These are phyloP conservation scores for Phallus indusiatus DNA, from an alignment of 768 basidiomycete genomes.

Conservation along the genomic window DNA sequence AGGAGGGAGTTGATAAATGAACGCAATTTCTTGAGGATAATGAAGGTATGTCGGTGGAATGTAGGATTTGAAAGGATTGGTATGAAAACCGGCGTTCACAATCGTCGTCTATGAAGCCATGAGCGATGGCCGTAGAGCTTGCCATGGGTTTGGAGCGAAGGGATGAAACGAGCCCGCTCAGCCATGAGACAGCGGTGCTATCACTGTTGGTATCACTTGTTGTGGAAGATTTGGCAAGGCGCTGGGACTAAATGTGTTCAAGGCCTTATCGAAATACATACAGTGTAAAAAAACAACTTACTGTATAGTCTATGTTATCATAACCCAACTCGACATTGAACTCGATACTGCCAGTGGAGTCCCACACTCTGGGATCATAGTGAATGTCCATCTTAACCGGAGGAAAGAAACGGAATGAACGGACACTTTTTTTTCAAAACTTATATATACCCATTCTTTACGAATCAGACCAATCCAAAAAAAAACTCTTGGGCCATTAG, in stretches of 20 bases:
- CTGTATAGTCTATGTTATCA: neutral
- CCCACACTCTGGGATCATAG: neutral
- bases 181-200: neutral
- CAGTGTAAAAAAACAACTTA: neutral
- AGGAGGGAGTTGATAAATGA: neutral
- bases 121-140: neutral
- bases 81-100: neutral
- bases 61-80: neutral
- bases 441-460: too few species aligned
- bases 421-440: too few species aligned
- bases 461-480: too few species aligned
- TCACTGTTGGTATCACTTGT: neutral
- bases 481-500: too few species aligned
- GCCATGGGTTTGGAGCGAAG: neutral
- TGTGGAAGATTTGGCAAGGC: neutral
- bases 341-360: neutral
- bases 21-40: neutral
- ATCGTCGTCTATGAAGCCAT: neutral
- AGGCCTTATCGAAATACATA: neutral
- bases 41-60: neutral
- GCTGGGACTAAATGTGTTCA: too few species aligned
- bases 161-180: neutral
- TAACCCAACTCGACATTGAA: neutral
- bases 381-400: neutral
- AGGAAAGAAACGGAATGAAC: neutral